These are phyloP conservation scores for Trichoderma oligosporum DNA, from an alignment of 2,329 filamentous ascomycete genomes.

Conservation along the genomic window DNA sequence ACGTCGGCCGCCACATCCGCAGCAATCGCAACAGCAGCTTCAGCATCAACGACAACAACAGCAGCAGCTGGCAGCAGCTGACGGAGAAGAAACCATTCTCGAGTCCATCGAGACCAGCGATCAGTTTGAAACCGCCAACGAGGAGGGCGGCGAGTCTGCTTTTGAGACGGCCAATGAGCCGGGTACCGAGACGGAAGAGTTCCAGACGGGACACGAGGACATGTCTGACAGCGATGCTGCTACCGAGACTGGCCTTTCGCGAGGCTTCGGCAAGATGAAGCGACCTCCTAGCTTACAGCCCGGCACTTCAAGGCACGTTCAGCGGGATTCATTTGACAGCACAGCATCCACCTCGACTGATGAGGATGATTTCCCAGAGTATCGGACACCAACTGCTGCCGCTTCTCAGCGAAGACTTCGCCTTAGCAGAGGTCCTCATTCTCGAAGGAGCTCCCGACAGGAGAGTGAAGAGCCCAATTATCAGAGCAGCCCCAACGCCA, in stretches of 20 bases:
- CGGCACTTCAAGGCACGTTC: conserved; percentile 40
- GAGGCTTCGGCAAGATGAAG: conserved; percentile 42
- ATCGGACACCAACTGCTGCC: conserved; percentile 59
- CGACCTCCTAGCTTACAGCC: conserved; percentile 42
- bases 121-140: conserved; percentile 67
- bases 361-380: conserved; percentile 53
- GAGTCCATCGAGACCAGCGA: conserved; percentile 54
- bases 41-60: neutral
- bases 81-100: neutral
- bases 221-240: conserved; percentile 69
- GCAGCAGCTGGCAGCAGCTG: neutral
- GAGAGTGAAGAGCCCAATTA: conserved; percentile 56
- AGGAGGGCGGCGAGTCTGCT: conserved; percentile 62
- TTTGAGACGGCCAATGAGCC: conserved; percentile 73
- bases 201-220: conserved; percentile 88
- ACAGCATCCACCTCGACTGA: conserved; percentile 84
- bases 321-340: conserved; percentile 71
- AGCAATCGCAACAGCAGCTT: neutral
- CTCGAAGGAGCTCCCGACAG: conserved; percentile 55
- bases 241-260: conserved; percentile 78
- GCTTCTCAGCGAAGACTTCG: conserved; percentile 66
- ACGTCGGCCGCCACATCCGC: too few species aligned
- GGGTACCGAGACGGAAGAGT: conserved; percentile 85
- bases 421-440: conserved; percentile 59
- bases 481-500: conserved; percentile 56